phyloP scores from a whole-genome alignment of 495 filamentous ascomycete species.

The Achaetomiella virescens region DNA sequence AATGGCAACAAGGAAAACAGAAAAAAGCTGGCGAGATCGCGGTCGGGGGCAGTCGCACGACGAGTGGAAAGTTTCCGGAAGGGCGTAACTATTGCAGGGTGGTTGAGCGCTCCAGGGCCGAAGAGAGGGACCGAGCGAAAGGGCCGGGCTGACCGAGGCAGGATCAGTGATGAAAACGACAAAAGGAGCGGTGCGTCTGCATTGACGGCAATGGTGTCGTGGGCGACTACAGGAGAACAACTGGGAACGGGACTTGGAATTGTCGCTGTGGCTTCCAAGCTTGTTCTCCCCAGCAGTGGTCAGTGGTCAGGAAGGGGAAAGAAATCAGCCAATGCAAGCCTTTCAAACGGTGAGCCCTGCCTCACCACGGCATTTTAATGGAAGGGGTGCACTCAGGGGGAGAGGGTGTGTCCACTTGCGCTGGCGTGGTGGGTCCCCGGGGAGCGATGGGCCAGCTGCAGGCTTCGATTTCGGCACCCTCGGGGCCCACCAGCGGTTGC shows the following conservation, averaged over 20 bases:
- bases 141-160: not conserved
- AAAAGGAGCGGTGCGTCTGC: conserved; percentile 20
- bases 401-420: conserved; percentile 9
- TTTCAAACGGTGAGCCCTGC: conserved; percentile 17
- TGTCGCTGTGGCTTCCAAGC: conserved; percentile 14
- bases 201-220: conserved; percentile 22
- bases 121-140: not conserved
- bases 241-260: conserved; percentile 1
- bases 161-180: conserved; percentile 2
- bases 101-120: not conserved
- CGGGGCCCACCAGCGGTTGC: conserved; percentile 13
- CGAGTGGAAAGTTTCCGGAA: not conserved
- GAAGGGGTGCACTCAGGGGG: conserved; percentile 11
- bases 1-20: not conserved
- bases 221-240: conserved; percentile 11
- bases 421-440: conserved; percentile 1
- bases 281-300: conserved; percentile 1
- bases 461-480: conserved; percentile 7
- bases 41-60: not conserved
- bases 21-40: not conserved
- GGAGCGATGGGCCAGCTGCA: not conserved
- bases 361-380: conserved; percentile 20
- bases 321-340: conserved; percentile 17
- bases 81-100: not conserved
- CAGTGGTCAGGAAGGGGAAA: not conserved